phyloP scores from a whole-genome alignment of 805 yeast genomes.

The Spathaspora girioi region DNA sequence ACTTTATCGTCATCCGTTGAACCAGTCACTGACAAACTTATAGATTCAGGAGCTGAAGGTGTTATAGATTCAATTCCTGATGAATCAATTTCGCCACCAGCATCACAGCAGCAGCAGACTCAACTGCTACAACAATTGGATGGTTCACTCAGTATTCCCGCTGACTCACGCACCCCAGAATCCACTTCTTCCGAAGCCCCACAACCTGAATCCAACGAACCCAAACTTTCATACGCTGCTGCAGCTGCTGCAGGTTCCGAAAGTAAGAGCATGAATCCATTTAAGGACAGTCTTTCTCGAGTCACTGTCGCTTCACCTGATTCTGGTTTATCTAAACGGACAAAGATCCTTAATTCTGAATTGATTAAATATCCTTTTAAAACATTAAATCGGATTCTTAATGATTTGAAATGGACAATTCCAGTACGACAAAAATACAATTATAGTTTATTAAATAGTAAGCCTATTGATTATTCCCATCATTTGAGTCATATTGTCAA shows the following conservation, averaged over 20 bases:
- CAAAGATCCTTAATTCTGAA: constrained; percentile 9
- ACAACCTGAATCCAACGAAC: neutral
- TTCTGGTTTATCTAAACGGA: constrained; percentile 2
- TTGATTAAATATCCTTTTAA: constrained; percentile 41
- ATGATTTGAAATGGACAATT: constrained; percentile 48
- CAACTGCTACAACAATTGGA: neutral
- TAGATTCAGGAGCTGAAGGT: neutral
- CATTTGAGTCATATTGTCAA: constrained; percentile 13
- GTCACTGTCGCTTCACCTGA: neutral
- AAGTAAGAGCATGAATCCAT: constrained; percentile 8
- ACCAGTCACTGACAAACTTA: neutral
- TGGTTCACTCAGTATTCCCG: neutral
- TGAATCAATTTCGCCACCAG: neutral
- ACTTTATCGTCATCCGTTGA: neutral
- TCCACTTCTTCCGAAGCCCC: neutral
- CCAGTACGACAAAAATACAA: constrained; percentile 14
- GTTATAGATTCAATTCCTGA: neutral
- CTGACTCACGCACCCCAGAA: neutral
- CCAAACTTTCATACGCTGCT: neutral
- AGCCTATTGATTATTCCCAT: constrained; percentile 37
- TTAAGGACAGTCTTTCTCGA: constrained; percentile 8
- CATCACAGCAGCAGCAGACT: neutral
- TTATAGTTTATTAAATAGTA: constrained; percentile 21
- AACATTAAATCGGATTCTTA: constrained; percentile 64
- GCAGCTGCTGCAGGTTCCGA: neutral